Base-by-base conservation (phyloP, 2,329 filamentous ascomycete species). In the Diaporthe humulicola region DNA sequence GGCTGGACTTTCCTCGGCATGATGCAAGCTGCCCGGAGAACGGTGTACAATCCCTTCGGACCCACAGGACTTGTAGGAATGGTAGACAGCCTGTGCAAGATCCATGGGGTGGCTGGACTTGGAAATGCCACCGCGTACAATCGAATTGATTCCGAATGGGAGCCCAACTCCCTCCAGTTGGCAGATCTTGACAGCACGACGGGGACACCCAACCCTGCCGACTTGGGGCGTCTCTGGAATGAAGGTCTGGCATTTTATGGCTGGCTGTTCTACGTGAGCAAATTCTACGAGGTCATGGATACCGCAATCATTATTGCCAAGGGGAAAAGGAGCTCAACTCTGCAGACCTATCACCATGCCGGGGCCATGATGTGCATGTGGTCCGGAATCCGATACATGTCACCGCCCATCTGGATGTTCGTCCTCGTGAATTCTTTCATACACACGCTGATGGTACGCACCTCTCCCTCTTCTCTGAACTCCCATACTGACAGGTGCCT, bases 331-430 rank as follows among this genome's bases (percentile, higher is more conserved):
- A 98, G 95, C 88, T 97, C 95, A 15, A 97, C 95, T 25, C 88
- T 99, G 79, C 97, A 99, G 88, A 98, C 96, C 22, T 99, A 98
- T 84, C 97, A 99, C 87, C 97, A 99, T 82, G 94, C 96, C 36
- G 97, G 97, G 77, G 97, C 97, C 75, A 98, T 99, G 96, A 90
- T 98, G 88, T 98, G 95, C 86, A 98, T 98, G 96, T 99, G 97
- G 97, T 95, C 96, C 78, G 97, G 96, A 73, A 98, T 98, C 83
- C 93, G 95, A 77, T 98, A 93, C 88, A 98, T 98, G 95, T 93
- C 94, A 71, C 90, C 95, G 71, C 96, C 97, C 12, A 98, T 99
- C 84, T 98, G 96, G 96, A 95, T 98, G 89, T 99, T 99, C 83
- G 94, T 93, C 69, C 91, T 97, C 79, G 92, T 98, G 82, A 99